Conservation (phyloP, 768 basidiomycete species). For the Suillus brevipes region DNA sequence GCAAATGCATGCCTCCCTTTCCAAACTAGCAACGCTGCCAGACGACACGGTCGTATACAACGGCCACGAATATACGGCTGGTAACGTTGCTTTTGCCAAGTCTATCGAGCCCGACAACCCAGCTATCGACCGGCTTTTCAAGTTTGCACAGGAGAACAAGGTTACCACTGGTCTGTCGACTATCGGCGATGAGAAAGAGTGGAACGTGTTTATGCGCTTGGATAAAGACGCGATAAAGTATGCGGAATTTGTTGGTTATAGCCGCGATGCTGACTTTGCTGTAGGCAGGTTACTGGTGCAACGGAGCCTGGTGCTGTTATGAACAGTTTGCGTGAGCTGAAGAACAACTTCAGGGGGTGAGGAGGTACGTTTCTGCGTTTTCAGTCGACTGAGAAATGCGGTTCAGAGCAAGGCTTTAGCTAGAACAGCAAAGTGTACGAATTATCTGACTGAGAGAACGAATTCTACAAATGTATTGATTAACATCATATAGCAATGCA, state of each 20-base stretch:
- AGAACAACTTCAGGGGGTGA: slow-evolving; percentile 81
- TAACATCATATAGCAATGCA: slow-evolving; percentile 13
- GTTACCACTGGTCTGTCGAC: slow-evolving; percentile 82
- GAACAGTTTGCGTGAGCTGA: slow-evolving; percentile 73
- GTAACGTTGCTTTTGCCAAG: slow-evolving; percentile 71
- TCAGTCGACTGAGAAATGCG: neutral
- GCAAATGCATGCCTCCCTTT: slow-evolving; percentile 79
- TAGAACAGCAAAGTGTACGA: neutral
- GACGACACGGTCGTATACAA: slow-evolving; percentile 79
- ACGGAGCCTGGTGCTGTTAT: slow-evolving; percentile 58
- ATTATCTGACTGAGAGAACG: neutral
- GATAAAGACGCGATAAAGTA: slow-evolving; percentile 62
- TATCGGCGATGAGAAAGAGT: slow-evolving; percentile 89
- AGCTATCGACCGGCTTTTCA: slow-evolving; percentile 57
- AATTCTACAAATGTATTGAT: slow-evolving; percentile 10
- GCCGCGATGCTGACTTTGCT: neutral
- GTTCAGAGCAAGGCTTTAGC: neutral
- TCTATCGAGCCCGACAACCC: slow-evolving; percentile 62
- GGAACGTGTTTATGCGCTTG: slow-evolving; percentile 95
- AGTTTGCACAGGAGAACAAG: slow-evolving; percentile 57
- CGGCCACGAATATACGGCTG: slow-evolving; percentile 90
- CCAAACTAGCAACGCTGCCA: slow-evolving; percentile 70
- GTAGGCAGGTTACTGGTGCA: slow-evolving; percentile 52
- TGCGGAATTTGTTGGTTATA: slow-evolving; percentile 23
- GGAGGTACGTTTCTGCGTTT: slow-evolving; percentile 7